Conservation (phyloP, 129 eudicot species). For the Glebionis coronaria region DNA sequence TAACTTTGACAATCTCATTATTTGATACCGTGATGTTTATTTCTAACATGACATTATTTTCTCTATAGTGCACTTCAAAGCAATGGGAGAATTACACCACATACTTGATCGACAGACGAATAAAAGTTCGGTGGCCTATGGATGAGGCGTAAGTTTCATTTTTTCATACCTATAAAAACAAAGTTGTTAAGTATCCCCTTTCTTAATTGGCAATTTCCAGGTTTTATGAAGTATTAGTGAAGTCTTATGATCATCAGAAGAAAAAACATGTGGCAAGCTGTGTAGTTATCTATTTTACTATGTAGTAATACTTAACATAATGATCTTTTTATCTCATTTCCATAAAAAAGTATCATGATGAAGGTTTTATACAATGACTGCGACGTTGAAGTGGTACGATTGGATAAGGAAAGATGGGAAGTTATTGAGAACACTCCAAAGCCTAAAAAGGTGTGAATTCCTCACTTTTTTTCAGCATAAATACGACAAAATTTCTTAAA, state of each 20-base stretch:
- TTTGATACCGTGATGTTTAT: neutral
- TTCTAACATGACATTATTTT: conserved; percentile 15
- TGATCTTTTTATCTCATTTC: conserved; percentile 7
- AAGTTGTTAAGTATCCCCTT: neutral
- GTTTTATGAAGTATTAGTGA: conserved; percentile 91
- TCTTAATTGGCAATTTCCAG: conserved; percentile 32
- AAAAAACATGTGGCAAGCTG: conserved; percentile 78
- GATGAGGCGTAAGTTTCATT: conserved; percentile 64
- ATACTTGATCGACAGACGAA: conserved; percentile 71
- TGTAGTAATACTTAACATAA: conserved; percentile 1
- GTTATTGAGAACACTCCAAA: conserved; percentile 43
- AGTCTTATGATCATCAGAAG: conserved; percentile 82
- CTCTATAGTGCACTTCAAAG: conserved; percentile 60
- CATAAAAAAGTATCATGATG: conserved; percentile 6
- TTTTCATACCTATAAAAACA: conserved; percentile 16
- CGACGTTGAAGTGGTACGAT: conserved; percentile 87
- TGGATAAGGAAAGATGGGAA: conserved; percentile 87
- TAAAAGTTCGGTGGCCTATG: conserved; percentile 97
- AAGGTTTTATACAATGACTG: conserved; percentile 88
- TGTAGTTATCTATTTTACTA: conserved; percentile 7
- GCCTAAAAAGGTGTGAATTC: conserved; percentile 41
- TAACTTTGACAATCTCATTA: neutral
- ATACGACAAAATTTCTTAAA: too few relatives aligned
- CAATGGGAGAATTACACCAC: conserved; percentile 43
- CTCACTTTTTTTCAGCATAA: neutral